Evolutionary conservation across 495 filamentous ascomycete species (phyloP).

Genomic region (Massariosphaeria phaeospora): DNA sequence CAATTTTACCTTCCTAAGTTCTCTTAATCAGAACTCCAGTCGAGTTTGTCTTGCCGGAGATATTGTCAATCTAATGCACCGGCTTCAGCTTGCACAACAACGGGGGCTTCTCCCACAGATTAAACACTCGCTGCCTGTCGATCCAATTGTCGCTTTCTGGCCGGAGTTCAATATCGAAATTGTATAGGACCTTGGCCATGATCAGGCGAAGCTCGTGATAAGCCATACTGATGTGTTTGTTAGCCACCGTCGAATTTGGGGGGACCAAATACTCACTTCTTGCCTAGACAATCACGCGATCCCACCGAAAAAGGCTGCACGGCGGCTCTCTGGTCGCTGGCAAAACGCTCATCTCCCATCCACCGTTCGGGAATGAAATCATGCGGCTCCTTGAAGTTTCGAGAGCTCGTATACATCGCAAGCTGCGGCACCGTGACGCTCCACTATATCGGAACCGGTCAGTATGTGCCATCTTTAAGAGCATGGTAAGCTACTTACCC

Average conservation of each 20-base stretch:
- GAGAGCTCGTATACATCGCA: conserved; percentile 37
- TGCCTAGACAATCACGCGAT: conserved; percentile 36
- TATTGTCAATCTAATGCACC: neutral
- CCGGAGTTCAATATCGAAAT: conserved; percentile 37
- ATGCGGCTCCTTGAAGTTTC: conserved; percentile 38
- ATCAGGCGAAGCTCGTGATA: conserved; percentile 41
- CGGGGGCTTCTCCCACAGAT: conserved; percentile 46
- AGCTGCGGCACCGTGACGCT: conserved; percentile 42
- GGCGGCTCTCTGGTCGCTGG: conserved; percentile 25
- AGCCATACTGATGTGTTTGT: conserved; percentile 36
- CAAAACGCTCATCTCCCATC: conserved; percentile 26
- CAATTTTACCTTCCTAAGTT: too few species aligned
- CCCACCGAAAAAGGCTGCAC: conserved; percentile 36
- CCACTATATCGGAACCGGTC: conserved; percentile 34
- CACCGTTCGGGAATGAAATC: conserved; percentile 38
- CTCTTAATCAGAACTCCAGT: too few species aligned
- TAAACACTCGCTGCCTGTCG: conserved; percentile 32
- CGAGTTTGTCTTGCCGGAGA: too few species aligned
- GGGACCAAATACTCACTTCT: conserved; percentile 24
- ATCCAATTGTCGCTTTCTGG: conserved; percentile 36
- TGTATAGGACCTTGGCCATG: conserved; percentile 33
- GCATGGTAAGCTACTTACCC: conserved; percentile 31
- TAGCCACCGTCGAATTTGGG: neutral
- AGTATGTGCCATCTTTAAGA: too few species aligned
- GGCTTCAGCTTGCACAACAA: conserved; percentile 25